These are phyloP conservation scores for Ascochyta pisi DNA, from an alignment of 2,329 filamentous ascomycete genomes.

Conservation along the genomic window DNA sequence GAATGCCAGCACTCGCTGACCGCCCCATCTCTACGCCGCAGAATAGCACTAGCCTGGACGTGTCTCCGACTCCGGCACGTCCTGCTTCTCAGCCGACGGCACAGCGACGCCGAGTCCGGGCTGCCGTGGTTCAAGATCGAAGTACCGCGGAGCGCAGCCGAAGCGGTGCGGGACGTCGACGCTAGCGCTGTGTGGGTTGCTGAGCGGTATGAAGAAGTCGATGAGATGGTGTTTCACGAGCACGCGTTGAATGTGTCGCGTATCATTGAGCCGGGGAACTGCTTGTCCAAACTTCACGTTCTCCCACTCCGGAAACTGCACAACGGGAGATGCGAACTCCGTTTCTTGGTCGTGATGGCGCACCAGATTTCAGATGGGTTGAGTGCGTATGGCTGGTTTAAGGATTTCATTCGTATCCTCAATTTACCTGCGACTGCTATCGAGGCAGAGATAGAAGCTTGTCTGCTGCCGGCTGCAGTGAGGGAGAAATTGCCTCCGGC, in stretches of 20 bases:
- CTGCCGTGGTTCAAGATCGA: slow-evolving; percentile 45
- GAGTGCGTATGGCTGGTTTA: slow-evolving; percentile 52
- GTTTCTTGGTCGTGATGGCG: slow-evolving; percentile 50
- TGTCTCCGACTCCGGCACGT: slow-evolving; percentile 49
- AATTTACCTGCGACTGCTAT: slow-evolving; percentile 21
- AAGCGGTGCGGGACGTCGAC: slow-evolving; percentile 41
- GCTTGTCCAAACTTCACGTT: slow-evolving; percentile 51
- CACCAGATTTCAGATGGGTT: slow-evolving; percentile 57
- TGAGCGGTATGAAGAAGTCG: slow-evolving; percentile 45
- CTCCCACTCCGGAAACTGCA: slow-evolving; percentile 37
- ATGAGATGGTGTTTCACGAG: slow-evolving; percentile 48
- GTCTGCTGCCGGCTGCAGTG: slow-evolving; percentile 24
- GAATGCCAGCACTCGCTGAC: slow-evolving; percentile 39
- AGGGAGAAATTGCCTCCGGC: slow-evolving; percentile 48
- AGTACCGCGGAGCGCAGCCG: slow-evolving; percentile 32
- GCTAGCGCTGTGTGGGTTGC: slow-evolving; percentile 48
- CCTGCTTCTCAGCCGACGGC: slow-evolving; percentile 47
- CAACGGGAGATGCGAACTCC: slow-evolving; percentile 39
- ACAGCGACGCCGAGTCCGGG: slow-evolving; percentile 26
- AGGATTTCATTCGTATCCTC: slow-evolving; percentile 46
- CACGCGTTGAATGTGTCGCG: slow-evolving; percentile 53
- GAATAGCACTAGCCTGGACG: slow-evolving; percentile 51
- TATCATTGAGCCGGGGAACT: slow-evolving; percentile 47
- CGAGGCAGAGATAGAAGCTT: slow-evolving; percentile 11
- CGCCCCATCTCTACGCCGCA: slow-evolving; percentile 35